phyloP scores from a whole-genome alignment of 1,284 basidiomycete species.

The Trichosporon sp. region DNA sequence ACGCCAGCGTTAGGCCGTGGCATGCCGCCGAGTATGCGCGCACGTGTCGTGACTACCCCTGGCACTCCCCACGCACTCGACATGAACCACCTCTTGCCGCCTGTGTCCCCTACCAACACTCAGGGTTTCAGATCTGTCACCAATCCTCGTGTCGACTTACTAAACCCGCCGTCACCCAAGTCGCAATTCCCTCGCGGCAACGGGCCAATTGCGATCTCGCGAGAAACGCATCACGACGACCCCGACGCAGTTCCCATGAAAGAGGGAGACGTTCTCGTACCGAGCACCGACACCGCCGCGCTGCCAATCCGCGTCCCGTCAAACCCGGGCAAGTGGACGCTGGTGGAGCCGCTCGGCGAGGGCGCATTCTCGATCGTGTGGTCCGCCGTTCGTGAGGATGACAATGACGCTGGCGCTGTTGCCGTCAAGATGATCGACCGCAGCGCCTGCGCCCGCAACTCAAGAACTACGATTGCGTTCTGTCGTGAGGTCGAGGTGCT shows the following conservation, averaged over 20 bases:
- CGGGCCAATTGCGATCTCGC: slow-evolving; percentile 16
- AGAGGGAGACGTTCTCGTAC: slow-evolving; percentile 38
- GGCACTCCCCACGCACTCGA: not conserved
- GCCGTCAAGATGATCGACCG: slow-evolving; percentile 83
- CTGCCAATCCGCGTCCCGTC: slow-evolving; percentile 26
- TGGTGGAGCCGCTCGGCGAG: slow-evolving; percentile 66
- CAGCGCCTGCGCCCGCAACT: slow-evolving; percentile 62
- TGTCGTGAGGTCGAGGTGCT: slow-evolving; percentile 85
- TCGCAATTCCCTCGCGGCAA: not conserved
- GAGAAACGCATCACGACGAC: slow-evolving; percentile 30
- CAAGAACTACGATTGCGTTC: slow-evolving; percentile 79
- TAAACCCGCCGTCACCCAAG: not conserved
- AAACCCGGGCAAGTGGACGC: slow-evolving; percentile 48
- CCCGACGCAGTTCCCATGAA: slow-evolving; percentile 30
- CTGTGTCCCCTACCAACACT: not conserved
- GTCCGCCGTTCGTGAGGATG: slow-evolving; percentile 64
- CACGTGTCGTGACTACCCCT: slow-evolving; percentile 29
- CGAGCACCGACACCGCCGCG: slow-evolving; percentile 27
- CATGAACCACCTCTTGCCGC: slow-evolving; percentile 22
- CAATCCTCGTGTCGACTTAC: not conserved
- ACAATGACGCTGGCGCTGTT: slow-evolving; percentile 26
- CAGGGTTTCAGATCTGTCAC: slow-evolving; percentile 16
- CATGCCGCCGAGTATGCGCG: slow-evolving; percentile 21
- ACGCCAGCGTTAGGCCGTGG: slow-evolving; percentile 17
- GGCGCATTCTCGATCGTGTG: slow-evolving; percentile 78